Percentiles rank a stretch among this genome's conserved stretches.
Conservation (phyloP, 2,329 filamentous ascomycete species). For the Monilinia fructicola region DNA sequence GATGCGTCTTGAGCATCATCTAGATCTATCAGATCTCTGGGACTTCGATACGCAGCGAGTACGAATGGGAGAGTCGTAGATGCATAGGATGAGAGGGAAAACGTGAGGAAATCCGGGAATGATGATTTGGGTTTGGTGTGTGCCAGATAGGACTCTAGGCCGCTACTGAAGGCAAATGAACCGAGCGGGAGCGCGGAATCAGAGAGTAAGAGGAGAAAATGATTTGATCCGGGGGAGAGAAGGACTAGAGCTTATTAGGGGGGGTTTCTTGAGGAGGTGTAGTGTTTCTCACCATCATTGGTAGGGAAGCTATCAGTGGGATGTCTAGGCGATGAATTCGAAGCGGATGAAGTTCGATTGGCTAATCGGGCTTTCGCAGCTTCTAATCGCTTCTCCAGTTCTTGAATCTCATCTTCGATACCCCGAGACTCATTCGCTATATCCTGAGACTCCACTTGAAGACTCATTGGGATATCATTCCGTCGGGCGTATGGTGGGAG, state of each 20-base stretch:
- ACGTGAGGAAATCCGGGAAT: constrained; percentile 66
- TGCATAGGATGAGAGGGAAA: constrained; percentile 70
- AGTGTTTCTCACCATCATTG: constrained; percentile 2
- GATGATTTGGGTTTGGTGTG: constrained; percentile 55
- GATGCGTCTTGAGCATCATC: constrained; percentile 77
- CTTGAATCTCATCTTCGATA: constrained; percentile 54
- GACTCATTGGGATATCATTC: constrained; percentile 13
- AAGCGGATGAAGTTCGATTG: constrained; percentile 32
- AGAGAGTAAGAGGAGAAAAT: constrained; percentile 74
- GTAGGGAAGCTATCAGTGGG: constrained; percentile 29
- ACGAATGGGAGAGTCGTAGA: constrained; percentile 73
- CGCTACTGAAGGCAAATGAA: constrained; percentile 84
- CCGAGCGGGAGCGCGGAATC: constrained; percentile 81
- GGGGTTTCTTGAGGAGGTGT: background rate
- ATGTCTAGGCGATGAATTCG: constrained; percentile 26
- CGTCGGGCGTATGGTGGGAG: background rate
- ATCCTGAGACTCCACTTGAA: constrained; percentile 19
- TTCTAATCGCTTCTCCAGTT: constrained; percentile 51
- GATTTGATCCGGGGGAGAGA: constrained; percentile 42
- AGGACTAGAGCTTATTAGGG: constrained; percentile 29
- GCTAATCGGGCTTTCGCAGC: constrained; percentile 48
- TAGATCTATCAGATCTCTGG: constrained; percentile 52
- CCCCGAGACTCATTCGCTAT: constrained; percentile 30
- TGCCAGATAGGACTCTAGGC: constrained; percentile 77
- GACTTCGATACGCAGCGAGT: constrained; percentile 62